These are phyloP conservation scores for Gaultheria prostrata DNA, from an alignment of 148 eudicot species.

Conservation along the genomic window DNA sequence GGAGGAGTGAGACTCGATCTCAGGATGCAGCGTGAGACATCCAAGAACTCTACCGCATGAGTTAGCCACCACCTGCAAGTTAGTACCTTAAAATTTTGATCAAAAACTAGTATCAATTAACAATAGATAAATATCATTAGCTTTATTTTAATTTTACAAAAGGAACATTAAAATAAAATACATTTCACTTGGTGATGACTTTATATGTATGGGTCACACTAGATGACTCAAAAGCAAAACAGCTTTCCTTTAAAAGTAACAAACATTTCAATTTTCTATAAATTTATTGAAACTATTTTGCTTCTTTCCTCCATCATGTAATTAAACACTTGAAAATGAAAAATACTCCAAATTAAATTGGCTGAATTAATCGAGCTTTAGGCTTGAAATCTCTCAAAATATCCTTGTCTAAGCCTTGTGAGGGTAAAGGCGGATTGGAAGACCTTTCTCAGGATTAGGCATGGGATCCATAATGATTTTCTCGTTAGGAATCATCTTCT, in stretches of 20 bases:
- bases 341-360: not conserved
- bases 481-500: conserved; percentile 28
- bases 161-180: not conserved
- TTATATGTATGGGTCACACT: not conserved
- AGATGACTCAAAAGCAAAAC: not conserved
- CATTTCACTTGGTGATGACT: not conserved
- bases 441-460: conserved; percentile 33
- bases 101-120: not conserved
- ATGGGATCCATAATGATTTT: conserved; percentile 29
- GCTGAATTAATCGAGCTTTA: not conserved
- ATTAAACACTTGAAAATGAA: not conserved
- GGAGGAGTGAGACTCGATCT: too few species aligned
- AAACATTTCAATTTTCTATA: not conserved
- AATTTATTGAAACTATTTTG: not conserved
- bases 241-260: not conserved
- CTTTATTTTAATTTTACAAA: not conserved
- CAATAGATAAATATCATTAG: not conserved
- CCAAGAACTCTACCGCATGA: too few species aligned
- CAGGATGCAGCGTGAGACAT: too few species aligned
- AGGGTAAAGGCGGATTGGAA: conserved; percentile 32
- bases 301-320: not conserved
- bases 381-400: not conserved
- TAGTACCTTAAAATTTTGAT: not conserved
- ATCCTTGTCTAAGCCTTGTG: not conserved
- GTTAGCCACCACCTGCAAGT: too few species aligned